A percentile compares a stretch with the other conserved stretches of the same genome.
phyloP scores from a whole-genome alignment of 495 filamentous ascomycete genomes.

The Aspergillus affinis region DNA sequence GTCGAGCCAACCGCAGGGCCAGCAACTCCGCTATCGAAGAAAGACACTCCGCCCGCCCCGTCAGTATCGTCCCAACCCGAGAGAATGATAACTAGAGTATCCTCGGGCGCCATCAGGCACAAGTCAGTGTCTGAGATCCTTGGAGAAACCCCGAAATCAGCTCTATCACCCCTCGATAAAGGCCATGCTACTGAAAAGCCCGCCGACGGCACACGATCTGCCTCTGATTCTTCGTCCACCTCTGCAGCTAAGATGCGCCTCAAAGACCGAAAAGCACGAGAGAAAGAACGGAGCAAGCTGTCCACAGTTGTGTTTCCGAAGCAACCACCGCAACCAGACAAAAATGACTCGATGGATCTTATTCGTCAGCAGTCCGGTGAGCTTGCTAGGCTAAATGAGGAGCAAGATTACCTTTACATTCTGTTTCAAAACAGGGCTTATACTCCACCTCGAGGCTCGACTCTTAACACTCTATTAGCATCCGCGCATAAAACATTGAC shows the following conservation, averaged over 20 bases:
- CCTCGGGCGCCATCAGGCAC: slow-evolving; percentile 65
- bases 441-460: slow-evolving; percentile 55
- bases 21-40: slow-evolving; percentile 21
- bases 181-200: slow-evolving; percentile 21
- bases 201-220: slow-evolving; percentile 25
- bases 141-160: slow-evolving; percentile 56
- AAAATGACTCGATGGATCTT: slow-evolving; percentile 36
- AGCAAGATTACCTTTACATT: slow-evolving; percentile 77
- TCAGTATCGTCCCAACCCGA: slow-evolving; percentile 36
- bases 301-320: slow-evolving; percentile 83
- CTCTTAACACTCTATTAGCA: slow-evolving; percentile 65
- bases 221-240: slow-evolving; percentile 37
- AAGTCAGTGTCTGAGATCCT: slow-evolving; percentile 75
- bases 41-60: slow-evolving; percentile 24
- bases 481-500: slow-evolving; percentile 80
- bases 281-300: slow-evolving; percentile 62
- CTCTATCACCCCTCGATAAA: slow-evolving; percentile 35
- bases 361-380: slow-evolving; percentile 45
- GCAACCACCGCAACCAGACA: slow-evolving; percentile 37
- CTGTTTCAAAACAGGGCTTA: slow-evolving; percentile 72
- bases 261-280: slow-evolving; percentile 55
- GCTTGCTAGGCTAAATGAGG: slow-evolving; percentile 49
- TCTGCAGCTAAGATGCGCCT: slow-evolving; percentile 52
- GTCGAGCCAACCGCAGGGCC: slow-evolving; percentile 13
- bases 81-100: slow-evolving; percentile 63